A percentile compares a stretch with the other conserved stretches of the same genome.
Conservation (phyloP, 345 rosid species). For the Erysimum cheiranthoides region DNA sequence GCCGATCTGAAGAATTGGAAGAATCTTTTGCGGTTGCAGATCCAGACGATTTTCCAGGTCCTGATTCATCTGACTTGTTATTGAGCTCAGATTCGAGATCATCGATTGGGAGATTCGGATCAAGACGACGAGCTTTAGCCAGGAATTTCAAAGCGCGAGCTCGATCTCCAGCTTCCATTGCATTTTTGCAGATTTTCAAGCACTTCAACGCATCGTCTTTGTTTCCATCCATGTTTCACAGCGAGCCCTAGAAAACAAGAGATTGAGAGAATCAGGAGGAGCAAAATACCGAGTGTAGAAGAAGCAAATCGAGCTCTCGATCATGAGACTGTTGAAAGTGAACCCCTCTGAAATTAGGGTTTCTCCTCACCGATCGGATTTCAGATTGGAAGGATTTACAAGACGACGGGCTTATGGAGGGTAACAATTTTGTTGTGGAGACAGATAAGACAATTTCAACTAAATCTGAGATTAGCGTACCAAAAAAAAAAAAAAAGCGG, state of each 20-base stretch:
- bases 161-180: conserved; percentile 75
- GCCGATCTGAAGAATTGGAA: conserved; percentile 47
- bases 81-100: conserved; percentile 61
- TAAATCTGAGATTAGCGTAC: conserved; percentile 28
- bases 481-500: no score
- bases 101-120: conserved; percentile 68
- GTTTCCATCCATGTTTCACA: conserved; percentile 77
- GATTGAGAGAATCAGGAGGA: conserved; percentile 35
- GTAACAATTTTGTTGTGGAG: conserved; percentile 17
- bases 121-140: conserved; percentile 90
- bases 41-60: conserved; percentile 28
- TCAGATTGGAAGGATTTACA: conserved; percentile 26
- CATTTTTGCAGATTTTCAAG: conserved; percentile 77
- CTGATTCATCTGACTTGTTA: conserved; percentile 40
- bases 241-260: conserved; percentile 29
- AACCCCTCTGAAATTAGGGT: conserved; percentile 26
- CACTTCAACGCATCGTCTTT: conserved; percentile 94
- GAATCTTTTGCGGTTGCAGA: conserved; percentile 42
- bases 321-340: conserved; percentile 12
- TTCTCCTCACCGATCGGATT: conserved; percentile 41
- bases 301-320: conserved; percentile 25
- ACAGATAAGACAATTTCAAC: background rate
- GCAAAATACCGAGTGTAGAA: background rate
- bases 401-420: conserved; percentile 1
- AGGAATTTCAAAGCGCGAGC: conserved; percentile 82